These are phyloP conservation scores for Chenopodium suecicum DNA, from an alignment of 148 eudicot genomes.

Conservation along the genomic window DNA sequence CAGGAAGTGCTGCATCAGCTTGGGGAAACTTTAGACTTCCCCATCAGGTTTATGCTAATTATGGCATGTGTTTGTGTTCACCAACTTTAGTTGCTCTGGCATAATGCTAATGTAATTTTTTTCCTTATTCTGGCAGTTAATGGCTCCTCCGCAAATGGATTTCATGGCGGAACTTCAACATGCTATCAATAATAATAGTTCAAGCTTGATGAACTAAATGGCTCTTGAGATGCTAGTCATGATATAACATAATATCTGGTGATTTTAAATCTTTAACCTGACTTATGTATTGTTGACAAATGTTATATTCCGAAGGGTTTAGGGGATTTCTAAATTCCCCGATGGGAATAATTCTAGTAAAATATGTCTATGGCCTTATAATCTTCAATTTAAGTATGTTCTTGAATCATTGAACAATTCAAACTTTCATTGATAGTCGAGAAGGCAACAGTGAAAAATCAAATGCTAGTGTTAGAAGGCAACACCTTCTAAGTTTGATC, in stretches of 20 bases:
- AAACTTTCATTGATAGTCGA: too few species aligned
- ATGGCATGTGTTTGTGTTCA: neutral
- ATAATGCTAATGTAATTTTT: slow-evolving; percentile 1
- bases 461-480: too few species aligned
- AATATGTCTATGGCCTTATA: too few species aligned
- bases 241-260: neutral
- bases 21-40: slow-evolving; percentile 70
- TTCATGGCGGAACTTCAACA: slow-evolving; percentile 56
- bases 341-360: too few species aligned
- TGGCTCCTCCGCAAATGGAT: slow-evolving; percentile 41
- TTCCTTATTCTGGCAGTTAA: slow-evolving; percentile 41
- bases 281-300: too few species aligned
- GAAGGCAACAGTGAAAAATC: too few species aligned
- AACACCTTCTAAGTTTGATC: too few species aligned
- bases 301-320: too few species aligned
- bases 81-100: neutral
- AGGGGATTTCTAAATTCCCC: too few species aligned
- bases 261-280: too few species aligned
- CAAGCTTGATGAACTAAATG: slow-evolving; percentile 16
- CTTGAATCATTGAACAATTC: too few species aligned
- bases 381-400: too few species aligned
- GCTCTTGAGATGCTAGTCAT: neutral
- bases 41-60: slow-evolving; percentile 54
- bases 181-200: slow-evolving; percentile 47
- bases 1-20: slow-evolving; percentile 57